Conservation (phyloP, 1,139 yeast species). For the Nakaseomyces bracarensis region DNA sequence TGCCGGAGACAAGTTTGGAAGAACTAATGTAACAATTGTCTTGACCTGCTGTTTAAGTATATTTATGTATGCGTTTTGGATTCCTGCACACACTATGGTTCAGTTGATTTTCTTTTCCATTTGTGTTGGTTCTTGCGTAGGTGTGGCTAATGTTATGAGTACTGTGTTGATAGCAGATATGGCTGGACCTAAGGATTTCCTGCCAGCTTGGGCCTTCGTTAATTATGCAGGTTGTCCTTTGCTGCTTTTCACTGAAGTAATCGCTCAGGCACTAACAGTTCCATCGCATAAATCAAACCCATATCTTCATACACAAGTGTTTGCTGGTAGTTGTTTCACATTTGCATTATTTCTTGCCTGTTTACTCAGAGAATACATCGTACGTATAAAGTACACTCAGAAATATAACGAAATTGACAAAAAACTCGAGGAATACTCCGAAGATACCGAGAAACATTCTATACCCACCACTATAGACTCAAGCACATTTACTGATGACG, state of each 20-base stretch:
- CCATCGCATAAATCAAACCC: conserved; percentile 34
- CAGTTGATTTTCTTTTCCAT: conserved; percentile 47
- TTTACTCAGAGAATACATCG: conserved; percentile 38
- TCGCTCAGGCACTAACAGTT: conserved; percentile 43
- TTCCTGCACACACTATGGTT: conserved; percentile 44
- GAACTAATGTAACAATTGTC: conserved; percentile 43
- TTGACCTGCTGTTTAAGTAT: conserved; percentile 26
- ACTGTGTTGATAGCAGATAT: conserved; percentile 54
- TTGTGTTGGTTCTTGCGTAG: conserved; percentile 47
- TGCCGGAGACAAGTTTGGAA: conserved; percentile 50
- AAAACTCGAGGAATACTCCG: conserved; percentile 12
- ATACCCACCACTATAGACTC: neutral
- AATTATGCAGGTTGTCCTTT: conserved; percentile 43
- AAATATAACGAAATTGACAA: conserved; percentile 12
- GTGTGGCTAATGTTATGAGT: conserved; percentile 58
- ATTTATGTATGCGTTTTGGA: conserved; percentile 35
- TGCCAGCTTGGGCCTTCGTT: conserved; percentile 54
- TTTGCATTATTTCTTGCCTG: conserved; percentile 32
- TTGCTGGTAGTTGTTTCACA: conserved; percentile 45
- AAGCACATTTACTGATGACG: neutral
- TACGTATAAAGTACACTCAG: conserved; percentile 25
- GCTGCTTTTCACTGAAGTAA: conserved; percentile 43
- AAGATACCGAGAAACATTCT: neutral
- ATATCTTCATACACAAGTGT: conserved; percentile 51
- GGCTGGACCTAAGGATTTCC: conserved; percentile 40